These are phyloP conservation scores for Hypoxylon subgilvum DNA, from an alignment of 495 filamentous ascomycete genomes.

Conservation along the genomic window DNA sequence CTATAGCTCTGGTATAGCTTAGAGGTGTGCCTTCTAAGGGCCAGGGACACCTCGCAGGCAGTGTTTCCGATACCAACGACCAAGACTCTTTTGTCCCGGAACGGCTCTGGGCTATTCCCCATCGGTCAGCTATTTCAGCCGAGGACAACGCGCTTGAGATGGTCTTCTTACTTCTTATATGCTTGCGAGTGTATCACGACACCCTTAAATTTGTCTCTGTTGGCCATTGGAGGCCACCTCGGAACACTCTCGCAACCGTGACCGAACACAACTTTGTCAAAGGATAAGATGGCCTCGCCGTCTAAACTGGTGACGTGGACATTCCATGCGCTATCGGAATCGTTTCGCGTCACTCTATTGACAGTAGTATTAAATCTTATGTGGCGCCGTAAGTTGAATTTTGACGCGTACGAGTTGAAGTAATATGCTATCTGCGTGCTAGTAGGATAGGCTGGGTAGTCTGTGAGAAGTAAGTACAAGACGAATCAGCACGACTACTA, in stretches of 20 bases:
- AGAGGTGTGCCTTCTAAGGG: conserved; percentile 12
- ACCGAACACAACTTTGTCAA: conserved; percentile 25
- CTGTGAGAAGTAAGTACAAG: neutral
- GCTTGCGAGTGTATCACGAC: conserved; percentile 66
- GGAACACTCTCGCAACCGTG: conserved; percentile 19
- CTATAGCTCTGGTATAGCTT: conserved; percentile 27
- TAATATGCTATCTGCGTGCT: conserved; percentile 7
- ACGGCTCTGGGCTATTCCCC: conserved; percentile 11
- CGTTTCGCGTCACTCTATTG: conserved; percentile 12
- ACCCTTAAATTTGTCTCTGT: conserved; percentile 69
- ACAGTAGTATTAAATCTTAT: conserved; percentile 16
- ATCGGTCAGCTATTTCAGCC: conserved; percentile 51
- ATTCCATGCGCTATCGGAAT: conserved; percentile 8
- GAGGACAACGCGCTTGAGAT: neutral
- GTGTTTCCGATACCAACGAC: conserved; percentile 28
- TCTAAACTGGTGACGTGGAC: conserved; percentile 13
- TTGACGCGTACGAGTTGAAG: conserved; percentile 20
- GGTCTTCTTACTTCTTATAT: conserved; percentile 10
- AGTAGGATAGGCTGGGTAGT: conserved; percentile 15
- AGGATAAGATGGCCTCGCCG: neutral
- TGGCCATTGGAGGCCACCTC: conserved; percentile 60
- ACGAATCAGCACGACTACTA: neutral
- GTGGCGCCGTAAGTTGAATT: conserved; percentile 17
- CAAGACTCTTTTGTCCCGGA: conserved; percentile 21
- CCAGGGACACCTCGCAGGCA: conserved; percentile 17